Conservation (phyloP, 176 grass and related monocot genomes). For the Oryza officinalis region DNA sequence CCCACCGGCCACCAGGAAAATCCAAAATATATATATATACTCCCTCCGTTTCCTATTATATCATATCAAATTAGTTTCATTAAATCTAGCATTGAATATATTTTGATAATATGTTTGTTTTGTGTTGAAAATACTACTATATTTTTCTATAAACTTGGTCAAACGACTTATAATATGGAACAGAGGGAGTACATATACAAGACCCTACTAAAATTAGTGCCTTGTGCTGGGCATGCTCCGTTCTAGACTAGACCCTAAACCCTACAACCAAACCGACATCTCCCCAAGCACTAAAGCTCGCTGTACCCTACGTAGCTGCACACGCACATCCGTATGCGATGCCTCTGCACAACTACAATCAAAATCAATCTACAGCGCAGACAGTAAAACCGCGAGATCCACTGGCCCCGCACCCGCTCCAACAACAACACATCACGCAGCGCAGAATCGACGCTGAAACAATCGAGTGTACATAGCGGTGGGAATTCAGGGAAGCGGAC, state of each 20-base stretch:
- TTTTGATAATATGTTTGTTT: no score
- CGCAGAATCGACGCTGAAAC: no score
- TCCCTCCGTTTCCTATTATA: no score
- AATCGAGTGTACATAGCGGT: background rate
- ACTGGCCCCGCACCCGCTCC: background rate
- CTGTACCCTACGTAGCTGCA: background rate
- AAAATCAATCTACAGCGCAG: background rate
- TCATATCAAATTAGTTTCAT: no score
- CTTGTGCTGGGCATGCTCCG: background rate
- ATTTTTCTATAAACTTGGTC: no score
- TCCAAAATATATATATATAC: background rate
- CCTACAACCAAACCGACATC: background rate
- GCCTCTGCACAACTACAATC: background rate
- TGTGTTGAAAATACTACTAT: no score
- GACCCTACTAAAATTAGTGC: background rate
- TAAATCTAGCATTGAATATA: no score
- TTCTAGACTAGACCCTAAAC: background rate
- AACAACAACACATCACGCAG: background rate
- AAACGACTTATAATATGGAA: no score
- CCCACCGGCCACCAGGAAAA: background rate
- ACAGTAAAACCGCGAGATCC: constrained; percentile 7
- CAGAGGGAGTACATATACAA: background rate
- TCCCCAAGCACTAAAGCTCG: background rate
- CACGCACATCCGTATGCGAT: no score
- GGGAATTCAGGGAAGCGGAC: background rate